Conservation (phyloP, 495 filamentous ascomycete genomes). For the Penicillium canescens region DNA sequence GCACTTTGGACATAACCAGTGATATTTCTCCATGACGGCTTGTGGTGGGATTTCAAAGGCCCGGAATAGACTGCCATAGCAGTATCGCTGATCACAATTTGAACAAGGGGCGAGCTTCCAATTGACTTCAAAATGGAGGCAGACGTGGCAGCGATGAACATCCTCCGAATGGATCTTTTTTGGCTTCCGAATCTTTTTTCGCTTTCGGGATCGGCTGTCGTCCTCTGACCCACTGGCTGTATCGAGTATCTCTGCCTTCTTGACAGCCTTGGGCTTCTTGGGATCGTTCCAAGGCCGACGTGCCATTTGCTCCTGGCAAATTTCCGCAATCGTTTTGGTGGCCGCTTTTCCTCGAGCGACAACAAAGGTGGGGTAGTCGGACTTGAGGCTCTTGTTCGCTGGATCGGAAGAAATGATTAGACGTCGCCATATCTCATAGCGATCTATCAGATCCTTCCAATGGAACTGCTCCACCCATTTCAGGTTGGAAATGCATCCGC, state of each 20-base stretch:
- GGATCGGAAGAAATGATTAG: conserved; percentile 70
- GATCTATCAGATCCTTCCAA: conserved; percentile 74
- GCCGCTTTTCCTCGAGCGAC: conserved; percentile 60
- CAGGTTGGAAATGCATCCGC: conserved; percentile 77
- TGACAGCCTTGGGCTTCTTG: conserved; percentile 33
- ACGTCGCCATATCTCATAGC: conserved; percentile 79
- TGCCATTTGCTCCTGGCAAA: conserved; percentile 85
- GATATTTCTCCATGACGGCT: conserved; percentile 69
- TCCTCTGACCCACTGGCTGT: conserved; percentile 23
- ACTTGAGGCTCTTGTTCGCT: conserved; percentile 47
- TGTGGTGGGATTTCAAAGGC: conserved; percentile 86
- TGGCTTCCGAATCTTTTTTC: conserved; percentile 42
- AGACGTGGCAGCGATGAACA: conserved; percentile 72
- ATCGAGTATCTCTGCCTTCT: conserved; percentile 11
- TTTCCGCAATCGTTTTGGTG: conserved; percentile 79
- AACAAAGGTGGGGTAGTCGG: conserved; percentile 58
- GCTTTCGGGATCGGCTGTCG: conserved; percentile 45
- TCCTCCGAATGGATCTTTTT: conserved; percentile 42
- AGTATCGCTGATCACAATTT: conserved; percentile 72
- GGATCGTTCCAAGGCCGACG: conserved; percentile 66
- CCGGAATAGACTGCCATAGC: conserved; percentile 85
- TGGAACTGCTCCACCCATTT: conserved; percentile 91
- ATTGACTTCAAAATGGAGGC: conserved; percentile 65
- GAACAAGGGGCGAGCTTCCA: conserved; percentile 84
- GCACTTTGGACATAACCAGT: conserved; percentile 89